Evolutionary conservation across 2,329 filamentous ascomycete genomes (phyloP).

Genomic region (Diplodia sapinea): DNA sequence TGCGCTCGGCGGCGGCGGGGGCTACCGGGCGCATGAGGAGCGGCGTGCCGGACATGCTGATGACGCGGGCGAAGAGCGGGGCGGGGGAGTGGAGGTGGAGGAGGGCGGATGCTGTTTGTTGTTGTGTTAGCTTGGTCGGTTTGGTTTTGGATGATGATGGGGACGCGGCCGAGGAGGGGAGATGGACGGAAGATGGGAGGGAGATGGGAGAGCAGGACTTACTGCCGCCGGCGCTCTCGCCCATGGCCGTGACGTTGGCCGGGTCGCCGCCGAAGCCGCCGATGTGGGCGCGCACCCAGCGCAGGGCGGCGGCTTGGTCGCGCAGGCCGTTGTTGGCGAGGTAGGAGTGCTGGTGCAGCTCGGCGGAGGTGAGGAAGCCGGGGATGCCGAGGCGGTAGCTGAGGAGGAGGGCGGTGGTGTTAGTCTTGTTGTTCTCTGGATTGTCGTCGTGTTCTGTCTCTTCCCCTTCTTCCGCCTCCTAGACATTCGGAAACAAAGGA

Average conservation of each 20-base stretch:
- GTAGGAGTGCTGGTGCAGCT: constrained; percentile 50
- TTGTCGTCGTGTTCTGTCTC: rapidly evolving
- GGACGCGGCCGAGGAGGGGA: background rate
- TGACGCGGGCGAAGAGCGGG: constrained; percentile 51
- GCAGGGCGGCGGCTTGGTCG: constrained; percentile 46
- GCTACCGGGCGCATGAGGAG: constrained; percentile 52
- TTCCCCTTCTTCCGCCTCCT: background rate
- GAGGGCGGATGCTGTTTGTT: constrained; percentile 30
- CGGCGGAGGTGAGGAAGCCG: constrained; percentile 54
- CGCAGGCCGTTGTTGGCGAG: constrained; percentile 45
- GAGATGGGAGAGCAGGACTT: constrained; percentile 33
- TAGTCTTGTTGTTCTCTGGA: background rate
- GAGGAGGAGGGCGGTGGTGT: background rate
- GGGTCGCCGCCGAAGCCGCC: constrained; percentile 48
- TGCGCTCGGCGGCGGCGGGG: constrained; percentile 47
- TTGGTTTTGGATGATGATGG: background rate
- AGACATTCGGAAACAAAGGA: background rate
- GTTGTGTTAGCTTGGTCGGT: too few relatives aligned
- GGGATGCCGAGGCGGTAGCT: constrained; percentile 44
- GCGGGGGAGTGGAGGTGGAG: constrained; percentile 43
- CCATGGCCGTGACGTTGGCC: constrained; percentile 49
- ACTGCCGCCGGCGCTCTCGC: constrained; percentile 58
- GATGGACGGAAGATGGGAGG: too few relatives aligned
- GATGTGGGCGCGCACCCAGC: constrained; percentile 48
- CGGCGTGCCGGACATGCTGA: constrained; percentile 38